Evolutionary conservation across 2,329 filamentous ascomycete species (phyloP).

Genomic region (Microsporum ferrugineum): DNA sequence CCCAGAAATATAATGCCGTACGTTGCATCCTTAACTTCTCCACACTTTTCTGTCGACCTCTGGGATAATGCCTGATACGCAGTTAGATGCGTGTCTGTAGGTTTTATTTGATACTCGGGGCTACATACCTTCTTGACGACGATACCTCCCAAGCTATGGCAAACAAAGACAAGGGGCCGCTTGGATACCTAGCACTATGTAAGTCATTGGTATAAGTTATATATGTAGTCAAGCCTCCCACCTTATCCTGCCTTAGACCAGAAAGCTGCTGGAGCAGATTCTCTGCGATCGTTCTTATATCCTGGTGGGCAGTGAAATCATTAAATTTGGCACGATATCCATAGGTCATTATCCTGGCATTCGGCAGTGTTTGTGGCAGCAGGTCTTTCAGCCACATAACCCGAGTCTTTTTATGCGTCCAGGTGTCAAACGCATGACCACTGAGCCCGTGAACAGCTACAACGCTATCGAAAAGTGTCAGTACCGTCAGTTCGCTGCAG

Average conservation of each 20-base stretch:
- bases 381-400: slow-evolving; percentile 26
- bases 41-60: neutral
- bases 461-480: slow-evolving; percentile 18
- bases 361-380: slow-evolving; percentile 17
- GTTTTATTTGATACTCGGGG: no score
- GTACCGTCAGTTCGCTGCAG: neutral
- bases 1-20: slow-evolving; percentile 8
- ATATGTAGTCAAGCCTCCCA: slow-evolving; percentile 1
- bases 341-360: slow-evolving; percentile 21
- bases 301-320: slow-evolving; percentile 4
- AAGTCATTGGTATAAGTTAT: neutral
- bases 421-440: slow-evolving; percentile 22
- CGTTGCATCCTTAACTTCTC: neutral
- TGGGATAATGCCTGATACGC: neutral
- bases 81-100: no score
- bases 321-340: slow-evolving; percentile 18
- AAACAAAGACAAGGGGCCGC: slow-evolving; percentile 30
- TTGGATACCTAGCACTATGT: slow-evolving; percentile 14
- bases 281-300: neutral
- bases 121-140: slow-evolving; percentile 28
- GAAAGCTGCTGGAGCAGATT: slow-evolving; percentile 16
- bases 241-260: slow-evolving; percentile 1
- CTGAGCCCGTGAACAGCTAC: slow-evolving; percentile 29
- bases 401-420: slow-evolving; percentile 21
- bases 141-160: slow-evolving; percentile 30